Percentiles rank a stretch among this genome's conserved stretches.
Conservation (phyloP, 2,329 filamentous ascomycete genomes). For the Arthrobotrys iridis region DNA sequence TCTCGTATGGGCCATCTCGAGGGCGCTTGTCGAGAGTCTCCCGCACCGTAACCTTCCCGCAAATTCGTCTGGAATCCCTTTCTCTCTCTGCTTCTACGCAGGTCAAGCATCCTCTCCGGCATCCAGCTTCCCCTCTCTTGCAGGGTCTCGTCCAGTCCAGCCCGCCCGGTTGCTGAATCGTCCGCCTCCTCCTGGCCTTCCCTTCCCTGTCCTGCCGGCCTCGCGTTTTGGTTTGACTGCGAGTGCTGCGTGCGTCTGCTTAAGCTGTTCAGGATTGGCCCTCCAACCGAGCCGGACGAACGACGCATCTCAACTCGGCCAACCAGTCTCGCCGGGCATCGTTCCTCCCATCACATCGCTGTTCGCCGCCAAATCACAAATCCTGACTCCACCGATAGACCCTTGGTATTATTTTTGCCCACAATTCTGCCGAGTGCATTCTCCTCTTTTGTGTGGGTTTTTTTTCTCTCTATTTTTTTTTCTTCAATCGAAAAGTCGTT, state of each 20-base stretch:
- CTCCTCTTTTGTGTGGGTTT: neutral
- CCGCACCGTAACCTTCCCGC: conserved; percentile 1
- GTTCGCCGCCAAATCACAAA: conserved; percentile 49
- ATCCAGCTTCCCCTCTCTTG: conserved; percentile 19
- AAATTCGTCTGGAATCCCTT: conserved; percentile 3
- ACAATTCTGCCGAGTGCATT: conserved; percentile 29
- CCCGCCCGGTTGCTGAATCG: neutral
- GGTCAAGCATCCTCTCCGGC: conserved; percentile 2
- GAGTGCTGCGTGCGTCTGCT: conserved; percentile 31
- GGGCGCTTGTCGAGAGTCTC: conserved; percentile 9
- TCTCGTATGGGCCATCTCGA: conserved; percentile 13
- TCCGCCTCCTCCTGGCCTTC: conserved; percentile 12
- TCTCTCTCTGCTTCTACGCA: conserved; percentile 11
- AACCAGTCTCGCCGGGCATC: conserved; percentile 43
- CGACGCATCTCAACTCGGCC: conserved; percentile 45
- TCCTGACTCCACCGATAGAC: conserved; percentile 15
- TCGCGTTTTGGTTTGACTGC: conserved; percentile 42
- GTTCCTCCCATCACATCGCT: conserved; percentile 43
- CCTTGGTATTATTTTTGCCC: conserved; percentile 46
- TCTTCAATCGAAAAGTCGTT: neutral
- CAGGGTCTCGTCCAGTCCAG: conserved; percentile 30
- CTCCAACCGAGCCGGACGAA: conserved; percentile 43
- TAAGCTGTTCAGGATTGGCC: conserved; percentile 34
- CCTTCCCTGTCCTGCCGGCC: conserved; percentile 12
- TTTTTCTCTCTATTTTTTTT: neutral